Base-by-base conservation (phyloP, 2,329 filamentous ascomycete genomes). In the Aspergillus ibericus region DNA sequence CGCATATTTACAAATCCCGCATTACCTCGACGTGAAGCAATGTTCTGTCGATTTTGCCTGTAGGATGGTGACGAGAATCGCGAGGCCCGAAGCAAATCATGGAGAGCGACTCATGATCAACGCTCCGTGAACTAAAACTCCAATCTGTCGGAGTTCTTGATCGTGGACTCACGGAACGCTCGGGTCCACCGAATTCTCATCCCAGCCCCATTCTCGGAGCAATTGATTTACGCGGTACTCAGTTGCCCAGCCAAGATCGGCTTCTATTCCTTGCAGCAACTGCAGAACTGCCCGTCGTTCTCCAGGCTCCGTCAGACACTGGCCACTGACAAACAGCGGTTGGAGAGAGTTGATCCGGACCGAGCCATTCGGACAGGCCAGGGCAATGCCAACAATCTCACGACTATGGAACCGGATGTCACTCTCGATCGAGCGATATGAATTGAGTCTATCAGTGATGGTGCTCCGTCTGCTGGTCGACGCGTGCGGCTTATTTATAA, bases 201-300 rank as follows among this genome's bases (percentile, higher is more conserved):
- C 60, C 71, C 71, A 74, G 8, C 70, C 74, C 76, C 76, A 78
- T 56, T 76, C 73, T 53, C 70, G 68, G 38, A 78, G 63, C 61
- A 88, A 70, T 62, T 85, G 81, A 60, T 81, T 75, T 25, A 85
- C 81, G 36, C 85, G 79, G 70, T 88, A 87, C 64, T 85, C 79
- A 49, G 86, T 88, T 2, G 84, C 83, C 81, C 85, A 88, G 2
- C 86, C 87, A 34, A 87, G 79, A 65, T 89, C 86, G n/a, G 72
- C 74, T 70, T 89, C 85, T 27, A 89, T 82, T 10, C 81, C 83
- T 25, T 79, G 75, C 18, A 89, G 72, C 36, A 88, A 68, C 12
- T 80, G 76, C 36, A 88, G 65, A 9, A 88, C 79, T 1, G 83
- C 77, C 35, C 80, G 73, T 15, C 85, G 81, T 70, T 87, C 85